Base-by-base conservation (phyloP, 1,139 yeast species). In the Sugiyamaella castrensis region DNA sequence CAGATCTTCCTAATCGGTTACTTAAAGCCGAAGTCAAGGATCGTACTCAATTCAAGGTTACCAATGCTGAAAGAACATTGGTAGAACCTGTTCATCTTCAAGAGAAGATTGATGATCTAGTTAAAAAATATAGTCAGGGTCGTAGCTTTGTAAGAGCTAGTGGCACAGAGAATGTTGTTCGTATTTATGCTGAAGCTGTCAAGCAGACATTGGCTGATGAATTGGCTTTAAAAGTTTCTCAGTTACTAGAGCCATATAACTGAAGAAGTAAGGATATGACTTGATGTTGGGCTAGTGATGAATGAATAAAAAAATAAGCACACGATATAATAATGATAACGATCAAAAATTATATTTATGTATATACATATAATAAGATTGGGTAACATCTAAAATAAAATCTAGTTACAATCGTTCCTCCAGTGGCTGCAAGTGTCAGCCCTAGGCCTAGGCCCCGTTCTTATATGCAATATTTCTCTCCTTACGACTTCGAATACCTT, bases 141-240 rank as follows among this genome's bases (percentile, higher is more conserved):
- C 77, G 98, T 63, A 83, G 95, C 2, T 92, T 92, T 69, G 98
- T 92, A 3, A 80, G 99, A 59, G 98, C 99, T 8, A 86, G 96
- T 54, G 99, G 98, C 13, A 92, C 99, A 1, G 99, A 92, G 67
- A 95, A 94, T 68, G 98, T 96, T 0, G 98, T 92, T 2, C 79
- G 98, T 61, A 87, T 92, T 8, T 92, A 92, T 60, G 95, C 97
- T 1, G 99, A 92, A 67, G 96, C 97, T 0, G 74, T 72, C 11
- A 77, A 80, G 1, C 62, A 63, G 37, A 69, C 71, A 26, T 75
- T 74, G 40, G 82, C 87, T 28, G 81, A 77, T 43, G 71, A 71
- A 40, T 71, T 82, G 53, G 83, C 87, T 1, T 61, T 70, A 19
- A 72, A 72, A 48, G 82, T 87, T 3, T 53, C 66, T 27, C 55